A percentile compares a stretch with the other conserved stretches of the same genome.
phyloP scores from a whole-genome alignment of 129 eudicot genomes.

The Smallanthus sonchifolius region DNA sequence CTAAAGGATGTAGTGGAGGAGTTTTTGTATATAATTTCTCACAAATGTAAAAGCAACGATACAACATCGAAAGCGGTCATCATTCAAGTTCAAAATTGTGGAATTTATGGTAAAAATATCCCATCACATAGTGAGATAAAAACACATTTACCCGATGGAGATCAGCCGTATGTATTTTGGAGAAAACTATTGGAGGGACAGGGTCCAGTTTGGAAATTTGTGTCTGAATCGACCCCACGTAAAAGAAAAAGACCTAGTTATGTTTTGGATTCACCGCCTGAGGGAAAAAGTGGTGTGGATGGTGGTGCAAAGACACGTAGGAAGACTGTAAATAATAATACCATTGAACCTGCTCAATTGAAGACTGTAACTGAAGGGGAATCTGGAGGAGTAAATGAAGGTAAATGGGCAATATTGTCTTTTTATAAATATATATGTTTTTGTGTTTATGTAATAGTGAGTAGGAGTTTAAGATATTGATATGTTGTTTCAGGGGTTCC shows the following conservation, averaged over 20 bases:
- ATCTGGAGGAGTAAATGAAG: conserved; percentile 30
- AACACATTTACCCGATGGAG: conserved; percentile 38
- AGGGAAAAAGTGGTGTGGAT: conserved; percentile 23
- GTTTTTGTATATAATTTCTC: conserved; percentile 40
- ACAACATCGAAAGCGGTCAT: conserved; percentile 25
- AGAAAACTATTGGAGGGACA: conserved; percentile 54
- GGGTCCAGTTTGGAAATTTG: conserved; percentile 57
- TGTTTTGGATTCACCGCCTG: conserved; percentile 22
- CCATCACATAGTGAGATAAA: conserved; percentile 49
- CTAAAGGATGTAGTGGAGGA: conserved; percentile 47
- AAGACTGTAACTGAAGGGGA: conserved; percentile 28
- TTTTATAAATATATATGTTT: neutral
- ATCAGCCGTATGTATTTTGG: conserved; percentile 61
- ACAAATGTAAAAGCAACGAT: conserved; percentile 22
- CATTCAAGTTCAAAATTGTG: conserved; percentile 41
- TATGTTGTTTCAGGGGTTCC: conserved; percentile 30
- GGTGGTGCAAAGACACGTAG: conserved; percentile 48
- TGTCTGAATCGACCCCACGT: conserved; percentile 41
- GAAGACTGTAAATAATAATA: conserved; percentile 32
- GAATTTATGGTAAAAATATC: conserved; percentile 34
- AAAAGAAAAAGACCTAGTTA: conserved; percentile 64
- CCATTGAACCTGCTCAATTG: conserved; percentile 22
- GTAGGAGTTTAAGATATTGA: conserved; percentile 10
- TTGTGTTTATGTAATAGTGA: neutral
- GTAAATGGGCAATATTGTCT: conserved; percentile 23